Percentiles rank a stretch among this genome's conserved stretches.
phyloP scores from a whole-genome alignment of 805 yeast species.

The Spencermartinsiella europaea region DNA sequence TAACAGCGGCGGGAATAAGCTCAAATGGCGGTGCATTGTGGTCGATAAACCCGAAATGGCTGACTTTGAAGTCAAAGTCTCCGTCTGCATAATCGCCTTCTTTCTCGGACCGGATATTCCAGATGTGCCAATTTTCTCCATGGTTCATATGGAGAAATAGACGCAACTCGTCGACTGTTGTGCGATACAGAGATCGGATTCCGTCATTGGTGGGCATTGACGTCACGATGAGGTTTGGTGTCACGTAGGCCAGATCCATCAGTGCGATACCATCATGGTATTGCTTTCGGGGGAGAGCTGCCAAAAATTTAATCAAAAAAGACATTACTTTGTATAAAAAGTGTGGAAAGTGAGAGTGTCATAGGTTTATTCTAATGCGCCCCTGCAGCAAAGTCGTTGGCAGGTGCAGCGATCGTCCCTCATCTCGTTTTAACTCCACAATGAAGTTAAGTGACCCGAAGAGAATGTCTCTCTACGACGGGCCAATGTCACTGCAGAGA shows the following conservation, averaged over 20 bases:
- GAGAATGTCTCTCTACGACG: too few relatives aligned
- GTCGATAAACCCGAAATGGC: conserved; percentile 61
- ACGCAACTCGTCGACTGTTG: conserved; percentile 47
- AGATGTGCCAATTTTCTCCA: conserved; percentile 60
- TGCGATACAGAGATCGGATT: conserved; percentile 45
- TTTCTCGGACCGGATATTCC: conserved; percentile 65
- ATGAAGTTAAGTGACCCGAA: too few relatives aligned
- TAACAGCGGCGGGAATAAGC: conserved; percentile 41
- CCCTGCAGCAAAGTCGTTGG: too few relatives aligned
- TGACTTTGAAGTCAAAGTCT: conserved; percentile 32
- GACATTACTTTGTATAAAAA: conserved; percentile 21
- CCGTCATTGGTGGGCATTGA: conserved; percentile 61
- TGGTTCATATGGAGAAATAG: conserved; percentile 44
- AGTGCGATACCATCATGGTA: conserved; percentile 27
- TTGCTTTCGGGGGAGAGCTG: conserved; percentile 29
- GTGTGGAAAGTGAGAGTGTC: too few relatives aligned
- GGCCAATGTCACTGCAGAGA: too few relatives aligned
- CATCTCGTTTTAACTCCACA: too few relatives aligned
- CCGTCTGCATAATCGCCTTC: conserved; percentile 36
- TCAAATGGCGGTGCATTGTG: conserved; percentile 69
- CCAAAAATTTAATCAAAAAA: conserved; percentile 24
- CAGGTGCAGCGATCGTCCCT: too few relatives aligned
- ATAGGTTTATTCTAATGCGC: too few relatives aligned
- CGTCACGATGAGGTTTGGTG: conserved; percentile 61
- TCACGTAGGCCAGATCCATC: conserved; percentile 64